Base-by-base conservation (phyloP, 805 yeast species). In the Candida ponderosae region DNA sequence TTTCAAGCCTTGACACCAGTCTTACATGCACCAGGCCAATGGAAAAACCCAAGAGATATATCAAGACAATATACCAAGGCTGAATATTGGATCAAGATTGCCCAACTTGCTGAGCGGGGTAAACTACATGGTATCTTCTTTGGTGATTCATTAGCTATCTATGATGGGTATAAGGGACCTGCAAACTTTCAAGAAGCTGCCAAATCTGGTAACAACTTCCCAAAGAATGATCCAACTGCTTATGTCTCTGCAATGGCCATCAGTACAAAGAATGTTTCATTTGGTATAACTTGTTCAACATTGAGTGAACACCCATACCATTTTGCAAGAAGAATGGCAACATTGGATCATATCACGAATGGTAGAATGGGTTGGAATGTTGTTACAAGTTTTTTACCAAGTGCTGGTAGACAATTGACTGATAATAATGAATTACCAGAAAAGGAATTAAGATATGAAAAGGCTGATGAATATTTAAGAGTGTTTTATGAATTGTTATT, bases 341-440 rank as follows among this genome's bases (percentile, higher is more conserved):
- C 71, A 1, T 50, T 65, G 32, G 70, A 65, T 41, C 66, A 65
- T 35, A 54, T 65, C 35, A 57, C 67, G 4, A 53, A 54, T 15
- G 70, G 71, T 11, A 54, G 70, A 41, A 45, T 65, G 34, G 71
- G 70, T 16, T 65, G 71, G 71, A 65, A 65, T 41, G 57, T 65
- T 18, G 71, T 65, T 61, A 18, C n/a, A n/a, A n/a, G n/a, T n/a
- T n/a, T n/a, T n/a, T n/a, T n/a, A n/a, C n/a, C n/a, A n/a, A n/a
- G n/a, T n/a, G n/a, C n/a, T n/a, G n/a, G n/a, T n/a, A n/a, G n/a
- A n/a, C n/a, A n/a, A n/a, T n/a, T n/a, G n/a, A 41, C 61, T 17
- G 62, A 63, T 35, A 59, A 59, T 4, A 56, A 54, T 26, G 32
- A 44, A 3, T 53, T 63, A 23, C 62, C 66, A 13, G 60, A 56